These are phyloP conservation scores for Schizophyllum amplum DNA, from an alignment of 1,284 basidiomycete species.

Conservation along the genomic window DNA sequence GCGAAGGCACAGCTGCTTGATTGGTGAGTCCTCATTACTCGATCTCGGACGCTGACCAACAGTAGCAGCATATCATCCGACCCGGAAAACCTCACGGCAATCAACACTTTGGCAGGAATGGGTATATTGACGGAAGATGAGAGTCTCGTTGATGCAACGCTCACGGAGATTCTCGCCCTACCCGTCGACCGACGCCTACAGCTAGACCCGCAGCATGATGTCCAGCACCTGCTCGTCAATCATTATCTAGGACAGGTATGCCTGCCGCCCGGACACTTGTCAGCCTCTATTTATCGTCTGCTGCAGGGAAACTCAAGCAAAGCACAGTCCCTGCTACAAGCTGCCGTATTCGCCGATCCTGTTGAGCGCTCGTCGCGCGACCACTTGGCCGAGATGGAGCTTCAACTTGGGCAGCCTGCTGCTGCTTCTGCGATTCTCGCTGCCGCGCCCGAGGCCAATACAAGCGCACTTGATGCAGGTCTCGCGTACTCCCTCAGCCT, in stretches of 20 bases:
- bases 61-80: conserved; percentile 51
- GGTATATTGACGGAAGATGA: conserved; percentile 77
- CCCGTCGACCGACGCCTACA: conserved; percentile 52
- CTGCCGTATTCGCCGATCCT: conserved; percentile 50
- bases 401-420: conserved; percentile 23
- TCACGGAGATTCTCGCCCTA: conserved; percentile 71
- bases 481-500: conserved; percentile 25
- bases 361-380: conserved; percentile 29
- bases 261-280: too few relatives aligned
- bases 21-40: conserved; percentile 48
- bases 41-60: too few relatives aligned
- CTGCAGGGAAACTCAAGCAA: conserved; percentile 39
- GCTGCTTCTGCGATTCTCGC: conserved; percentile 11
- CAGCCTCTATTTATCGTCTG: neutral
- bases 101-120: conserved; percentile 81
- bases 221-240: conserved; percentile 59
- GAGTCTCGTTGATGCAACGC: conserved; percentile 77
- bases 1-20: conserved; percentile 80
- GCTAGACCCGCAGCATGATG: conserved; percentile 59
- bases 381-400: conserved; percentile 12
- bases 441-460: conserved; percentile 17
- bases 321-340: conserved; percentile 48
- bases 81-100: conserved; percentile 69
- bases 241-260: conserved; percentile 59
- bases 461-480: too few relatives aligned